These are phyloP conservation scores for Mycena albidolilacea DNA, from an alignment of 768 basidiomycete species.

Conservation along the genomic window DNA sequence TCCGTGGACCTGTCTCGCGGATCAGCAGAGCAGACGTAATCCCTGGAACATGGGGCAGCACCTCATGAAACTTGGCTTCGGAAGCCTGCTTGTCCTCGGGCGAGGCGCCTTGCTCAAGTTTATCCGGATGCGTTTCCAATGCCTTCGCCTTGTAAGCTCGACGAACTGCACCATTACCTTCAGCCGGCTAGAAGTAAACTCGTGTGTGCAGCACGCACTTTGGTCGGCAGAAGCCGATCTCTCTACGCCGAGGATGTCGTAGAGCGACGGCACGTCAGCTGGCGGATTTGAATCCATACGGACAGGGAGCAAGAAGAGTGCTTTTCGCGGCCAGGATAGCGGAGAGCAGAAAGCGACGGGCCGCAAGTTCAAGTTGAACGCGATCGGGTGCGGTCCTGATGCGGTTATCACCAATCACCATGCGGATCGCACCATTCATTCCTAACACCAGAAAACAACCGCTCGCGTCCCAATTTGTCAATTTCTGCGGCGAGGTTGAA, in stretches of 20 bases:
- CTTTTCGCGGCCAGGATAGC: constrained; percentile 30
- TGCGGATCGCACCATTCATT: not conserved
- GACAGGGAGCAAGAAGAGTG: not conserved
- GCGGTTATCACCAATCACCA: constrained; percentile 28
- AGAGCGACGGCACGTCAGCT: constrained; percentile 30
- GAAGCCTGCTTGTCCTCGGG: constrained; percentile 67
- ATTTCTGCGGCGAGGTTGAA: not conserved
- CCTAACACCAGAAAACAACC: constrained; percentile 11
- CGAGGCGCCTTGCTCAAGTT: constrained; percentile 68
- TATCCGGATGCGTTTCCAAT: constrained; percentile 83
- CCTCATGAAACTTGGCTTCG: constrained; percentile 73
- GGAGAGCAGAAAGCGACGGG: not conserved
- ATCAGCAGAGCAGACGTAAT: constrained; percentile 27
- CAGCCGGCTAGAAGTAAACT: not conserved
- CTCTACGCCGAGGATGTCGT: constrained; percentile 42
- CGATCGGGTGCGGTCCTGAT: constrained; percentile 28
- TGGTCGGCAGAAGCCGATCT: constrained; percentile 42
- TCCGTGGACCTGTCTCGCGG: constrained; percentile 65
- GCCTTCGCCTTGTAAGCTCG: constrained; percentile 78
- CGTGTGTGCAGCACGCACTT: constrained; percentile 35
- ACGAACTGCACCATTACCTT: constrained; percentile 60
- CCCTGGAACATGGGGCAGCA: constrained; percentile 45
- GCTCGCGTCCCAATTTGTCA: constrained; percentile 9
- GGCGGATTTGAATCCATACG: constrained; percentile 23
- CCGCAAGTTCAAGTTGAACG: constrained; percentile 23